Percentiles rank a stretch among this genome's conserved stretches.
phyloP scores from a whole-genome alignment of 2,329 filamentous ascomycete species.

The Dryadomyces quercivorus region DNA sequence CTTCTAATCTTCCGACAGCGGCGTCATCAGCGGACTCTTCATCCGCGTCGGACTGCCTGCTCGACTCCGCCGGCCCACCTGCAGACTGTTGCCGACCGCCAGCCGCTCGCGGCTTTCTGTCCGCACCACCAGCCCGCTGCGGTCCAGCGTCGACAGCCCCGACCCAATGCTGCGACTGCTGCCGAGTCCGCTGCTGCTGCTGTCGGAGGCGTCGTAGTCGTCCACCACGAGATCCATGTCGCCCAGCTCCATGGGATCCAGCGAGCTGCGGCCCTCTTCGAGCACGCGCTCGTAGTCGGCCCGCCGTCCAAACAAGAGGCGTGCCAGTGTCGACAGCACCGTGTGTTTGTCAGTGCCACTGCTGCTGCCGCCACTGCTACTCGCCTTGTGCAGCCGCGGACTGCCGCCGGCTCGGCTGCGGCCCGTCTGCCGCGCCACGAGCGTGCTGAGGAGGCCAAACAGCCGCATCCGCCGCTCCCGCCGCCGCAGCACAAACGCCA shows the following conservation, averaged over 20 bases:
- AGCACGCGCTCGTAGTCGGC: slow-evolving; percentile 70
- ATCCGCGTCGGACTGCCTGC: slow-evolving; percentile 44
- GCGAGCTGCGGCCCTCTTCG: slow-evolving; percentile 53
- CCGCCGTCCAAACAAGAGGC: slow-evolving; percentile 50
- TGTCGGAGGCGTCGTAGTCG: slow-evolving; percentile 40
- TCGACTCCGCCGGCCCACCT: slow-evolving; percentile 45
- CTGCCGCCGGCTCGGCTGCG: slow-evolving; percentile 25
- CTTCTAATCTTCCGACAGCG: slow-evolving; percentile 26
- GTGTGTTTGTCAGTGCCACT: neutral
- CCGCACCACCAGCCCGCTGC: slow-evolving; percentile 64
- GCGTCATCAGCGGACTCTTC: slow-evolving; percentile 44
- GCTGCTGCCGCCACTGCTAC: neutral
- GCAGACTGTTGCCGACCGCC: slow-evolving; percentile 39
- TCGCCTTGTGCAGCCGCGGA: slow-evolving; percentile 20
- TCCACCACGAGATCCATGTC: slow-evolving; percentile 38
- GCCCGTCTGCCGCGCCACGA: slow-evolving; percentile 32
- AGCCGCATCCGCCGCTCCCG: slow-evolving; percentile 59
- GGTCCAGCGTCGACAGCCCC: slow-evolving; percentile 35
- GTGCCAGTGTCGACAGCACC: slow-evolving; percentile 36
- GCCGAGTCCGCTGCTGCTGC: neutral
- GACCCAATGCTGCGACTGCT: neutral
- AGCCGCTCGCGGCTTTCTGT: slow-evolving; percentile 81
- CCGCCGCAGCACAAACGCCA: slow-evolving; percentile 64
- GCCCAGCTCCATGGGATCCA: slow-evolving; percentile 54
- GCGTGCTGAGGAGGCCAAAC: slow-evolving; percentile 36